phyloP scores from a whole-genome alignment of 1,284 basidiomycete species.

The Leccinum cinnamomeum region DNA sequence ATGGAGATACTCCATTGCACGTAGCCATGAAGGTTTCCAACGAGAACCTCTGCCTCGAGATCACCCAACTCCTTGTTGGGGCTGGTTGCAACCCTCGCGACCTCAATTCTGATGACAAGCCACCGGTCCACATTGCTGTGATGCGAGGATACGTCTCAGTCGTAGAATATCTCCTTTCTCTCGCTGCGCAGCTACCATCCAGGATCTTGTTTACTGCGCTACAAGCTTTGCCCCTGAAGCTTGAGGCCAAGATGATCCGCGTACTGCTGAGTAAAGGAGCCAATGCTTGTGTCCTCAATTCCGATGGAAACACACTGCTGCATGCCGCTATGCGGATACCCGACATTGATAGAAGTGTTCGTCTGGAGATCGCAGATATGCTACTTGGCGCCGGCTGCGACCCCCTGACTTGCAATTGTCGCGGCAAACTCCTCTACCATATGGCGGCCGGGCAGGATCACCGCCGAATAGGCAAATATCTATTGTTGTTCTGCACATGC shows the following conservation, averaged over 20 bases:
- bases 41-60: no score
- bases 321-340: background rate
- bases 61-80: no score
- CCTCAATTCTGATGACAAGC: no score
- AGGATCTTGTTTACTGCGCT: conserved; percentile 4
- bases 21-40: no score
- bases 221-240: background rate
- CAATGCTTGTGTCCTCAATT: background rate
- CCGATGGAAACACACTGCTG: background rate
- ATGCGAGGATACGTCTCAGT: background rate
- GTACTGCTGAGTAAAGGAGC: background rate
- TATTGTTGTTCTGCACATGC: background rate
- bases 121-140: conserved; percentile 6
- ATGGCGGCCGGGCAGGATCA: background rate
- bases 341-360: background rate
- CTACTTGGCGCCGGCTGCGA: background rate
- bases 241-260: background rate
- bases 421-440: background rate
- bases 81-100: no score
- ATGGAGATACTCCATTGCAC: no score
- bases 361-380: background rate
- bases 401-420: background rate
- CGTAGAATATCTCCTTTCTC: conserved; percentile 1
- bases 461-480: background rate
- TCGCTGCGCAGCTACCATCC: background rate